Percentiles rank a stretch among this genome's conserved stretches.
These are phyloP conservation scores for Fusarium mangiferae DNA, from an alignment of 2,329 filamentous ascomycete species.

Conservation along the genomic window DNA sequence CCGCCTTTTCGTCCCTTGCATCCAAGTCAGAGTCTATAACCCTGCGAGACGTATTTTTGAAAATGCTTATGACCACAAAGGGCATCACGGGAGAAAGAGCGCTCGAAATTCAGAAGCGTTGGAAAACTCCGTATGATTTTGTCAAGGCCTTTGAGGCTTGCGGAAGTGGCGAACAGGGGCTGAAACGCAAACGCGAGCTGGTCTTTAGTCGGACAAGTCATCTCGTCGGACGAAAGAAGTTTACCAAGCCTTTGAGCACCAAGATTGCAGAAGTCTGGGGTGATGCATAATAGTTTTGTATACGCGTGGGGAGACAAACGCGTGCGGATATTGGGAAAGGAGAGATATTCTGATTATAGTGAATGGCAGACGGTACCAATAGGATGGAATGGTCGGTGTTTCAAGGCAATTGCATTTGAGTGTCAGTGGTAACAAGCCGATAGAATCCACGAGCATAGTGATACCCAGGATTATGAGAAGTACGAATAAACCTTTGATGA, in stretches of 20 bases:
- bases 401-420: background rate
- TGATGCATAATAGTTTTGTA: conserved; percentile 49
- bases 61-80: conserved; percentile 86
- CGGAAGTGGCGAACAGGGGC: conserved; percentile 58
- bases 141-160: conserved; percentile 74
- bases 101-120: conserved; percentile 80
- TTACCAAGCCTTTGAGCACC: conserved; percentile 71
- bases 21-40: conserved; percentile 82
- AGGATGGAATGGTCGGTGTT: background rate
- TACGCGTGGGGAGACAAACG: background rate
- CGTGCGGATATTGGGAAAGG: background rate
- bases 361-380: background rate
- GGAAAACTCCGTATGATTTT: conserved; percentile 78
- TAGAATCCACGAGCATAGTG: background rate
- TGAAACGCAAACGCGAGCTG: conserved; percentile 68
- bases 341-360: background rate
- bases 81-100: conserved; percentile 83
- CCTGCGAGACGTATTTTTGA: conserved; percentile 78
- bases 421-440: background rate
- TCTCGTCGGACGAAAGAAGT: conserved; percentile 74
- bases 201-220: conserved; percentile 66
- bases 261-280: conserved; percentile 81
- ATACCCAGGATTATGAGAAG: conserved; percentile 8
- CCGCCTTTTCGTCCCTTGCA: conserved; percentile 75
- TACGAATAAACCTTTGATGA: conserved; percentile 35